Conservation (phyloP, 75 land plant genomes). For the Pinus taeda region DNA sequence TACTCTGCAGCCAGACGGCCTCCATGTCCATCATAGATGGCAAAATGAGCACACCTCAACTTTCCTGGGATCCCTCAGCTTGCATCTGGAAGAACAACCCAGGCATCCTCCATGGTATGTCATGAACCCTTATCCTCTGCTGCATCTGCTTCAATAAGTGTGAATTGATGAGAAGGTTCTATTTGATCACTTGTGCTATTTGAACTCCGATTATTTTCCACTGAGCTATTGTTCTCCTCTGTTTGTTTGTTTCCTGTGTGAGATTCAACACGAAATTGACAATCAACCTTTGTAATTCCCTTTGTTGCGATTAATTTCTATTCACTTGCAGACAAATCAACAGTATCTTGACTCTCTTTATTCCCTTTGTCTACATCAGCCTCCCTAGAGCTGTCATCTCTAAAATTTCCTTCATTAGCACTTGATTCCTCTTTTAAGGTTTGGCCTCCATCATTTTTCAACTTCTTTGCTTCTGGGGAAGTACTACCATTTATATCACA, state of each 20-base stretch:
- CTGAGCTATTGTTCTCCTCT: neutral
- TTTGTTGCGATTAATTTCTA: neutral
- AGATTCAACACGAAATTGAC: neutral
- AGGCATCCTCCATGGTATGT: slow-evolving; percentile 81
- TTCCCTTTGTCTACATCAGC: neutral
- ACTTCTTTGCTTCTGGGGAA: slow-evolving; percentile 10
- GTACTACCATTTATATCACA: neutral
- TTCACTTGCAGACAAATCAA: slow-evolving; percentile 1
- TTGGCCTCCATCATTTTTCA: neutral
- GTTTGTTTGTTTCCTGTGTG: neutral
- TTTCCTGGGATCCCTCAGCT: slow-evolving; percentile 31
- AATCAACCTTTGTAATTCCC: neutral
- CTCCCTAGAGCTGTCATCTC: neutral
- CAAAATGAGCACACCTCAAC: too few species aligned
- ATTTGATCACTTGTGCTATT: neutral
- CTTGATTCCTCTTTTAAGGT: slow-evolving; percentile 1
- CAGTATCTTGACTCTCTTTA: neutral
- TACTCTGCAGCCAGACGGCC: too few species aligned
- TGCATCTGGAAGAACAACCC: slow-evolving; percentile 56
- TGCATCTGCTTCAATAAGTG: slow-evolving; percentile 58
- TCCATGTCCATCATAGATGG: too few species aligned
- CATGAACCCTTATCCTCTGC: slow-evolving; percentile 82
- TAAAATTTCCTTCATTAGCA: neutral
- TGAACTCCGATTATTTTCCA: neutral
- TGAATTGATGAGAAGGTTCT: neutral